Evolutionary conservation across 495 filamentous ascomycete species (phyloP), one percentile per base, ranked within the genome.

Genomic region (Annulohypoxylon stygium): DNA sequence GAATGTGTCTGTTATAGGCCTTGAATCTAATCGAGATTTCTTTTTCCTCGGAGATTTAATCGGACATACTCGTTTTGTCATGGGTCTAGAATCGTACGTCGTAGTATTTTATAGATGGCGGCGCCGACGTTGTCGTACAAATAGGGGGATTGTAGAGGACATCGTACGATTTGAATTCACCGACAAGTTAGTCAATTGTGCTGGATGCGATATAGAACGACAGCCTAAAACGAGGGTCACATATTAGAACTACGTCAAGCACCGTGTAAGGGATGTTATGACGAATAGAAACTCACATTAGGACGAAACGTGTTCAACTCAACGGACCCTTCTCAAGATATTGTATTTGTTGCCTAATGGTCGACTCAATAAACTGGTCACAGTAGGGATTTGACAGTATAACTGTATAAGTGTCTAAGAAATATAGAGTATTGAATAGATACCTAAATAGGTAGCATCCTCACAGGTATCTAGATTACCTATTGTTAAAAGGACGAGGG

Each of bases 141-240:
- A 23, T 26, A 12, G 23, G 43, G 26, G 62, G 8, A 36, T 57
- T 20, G 33, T 41, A 3, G 47, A 45, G 39, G 26, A 51, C 9
- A 57, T 36, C 62, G 62, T 26, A 37, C 26, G 18, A 18, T 18
- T 54, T 18, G 61, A 50, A 34, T 41, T 53, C 34, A 47, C 43
- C 20, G 47, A 50, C 25, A 39, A n/a, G 34, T 18, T 2, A n/a
- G 12, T 10, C 16, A 30, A 43, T 65, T 41, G 2, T 18, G 33
- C 14, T 39, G 33, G n/a, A 14, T n/a, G 54, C 18, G 33, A 33
- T 58, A 39, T 12, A 39, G 10, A n/a, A 39, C 10, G 18, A 37
- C 8, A 26, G 25, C 25, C 12, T 54, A 54, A 7, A 11, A 54
- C 6, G 9, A 34, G 30, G 9, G 7, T 11, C 3, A 33, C 4